Evolutionary conservation across 805 yeast species (phyloP).

Genomic region (Hanseniaspora guilliermondii): DNA sequence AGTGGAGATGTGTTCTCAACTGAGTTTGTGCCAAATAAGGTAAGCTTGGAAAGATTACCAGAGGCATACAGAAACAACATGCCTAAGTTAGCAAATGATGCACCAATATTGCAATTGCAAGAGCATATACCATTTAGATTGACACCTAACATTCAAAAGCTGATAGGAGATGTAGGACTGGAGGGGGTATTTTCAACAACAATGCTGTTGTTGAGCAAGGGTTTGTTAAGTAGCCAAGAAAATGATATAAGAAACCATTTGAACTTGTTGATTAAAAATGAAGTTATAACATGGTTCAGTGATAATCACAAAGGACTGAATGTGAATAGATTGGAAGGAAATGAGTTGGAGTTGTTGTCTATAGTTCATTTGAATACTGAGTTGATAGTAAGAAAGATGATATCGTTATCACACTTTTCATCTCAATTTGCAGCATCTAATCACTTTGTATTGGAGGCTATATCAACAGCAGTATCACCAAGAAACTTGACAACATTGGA

Average conservation of each 20-base stretch:
- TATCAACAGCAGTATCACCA: slow-evolving; percentile 91
- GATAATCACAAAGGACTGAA: slow-evolving; percentile 27
- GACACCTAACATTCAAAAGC: slow-evolving; percentile 87
- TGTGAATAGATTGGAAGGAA: slow-evolving; percentile 70
- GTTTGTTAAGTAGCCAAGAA: slow-evolving; percentile 71
- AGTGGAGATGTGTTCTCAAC: slow-evolving; percentile 88
- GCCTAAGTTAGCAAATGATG: slow-evolving; percentile 30
- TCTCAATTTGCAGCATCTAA: slow-evolving; percentile 55
- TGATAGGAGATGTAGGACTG: slow-evolving; percentile 86
- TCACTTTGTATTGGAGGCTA: slow-evolving; percentile 78
- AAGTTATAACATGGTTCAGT: slow-evolving; percentile 85
- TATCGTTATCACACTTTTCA: slow-evolving; percentile 56
- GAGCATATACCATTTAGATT: slow-evolving; percentile 93
- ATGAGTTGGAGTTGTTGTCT: slow-evolving; percentile 71
- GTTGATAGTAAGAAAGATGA: slow-evolving; percentile 62
- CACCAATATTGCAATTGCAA: slow-evolving; percentile 78
- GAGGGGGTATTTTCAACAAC: slow-evolving; percentile 86
- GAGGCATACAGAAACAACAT: slow-evolving; percentile 29
- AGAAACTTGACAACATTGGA: slow-evolving; percentile 85
- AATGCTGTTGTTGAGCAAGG: slow-evolving; percentile 72
- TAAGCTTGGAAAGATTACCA: slow-evolving; percentile 37
- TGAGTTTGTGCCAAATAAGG: slow-evolving; percentile 87
- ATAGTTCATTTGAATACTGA: slow-evolving; percentile 84
- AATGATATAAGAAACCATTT: slow-evolving; percentile 82
- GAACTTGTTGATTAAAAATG: slow-evolving; percentile 92